Conservation (phyloP, 2,329 filamentous ascomycete species). For the Raffaelea arxii region DNA sequence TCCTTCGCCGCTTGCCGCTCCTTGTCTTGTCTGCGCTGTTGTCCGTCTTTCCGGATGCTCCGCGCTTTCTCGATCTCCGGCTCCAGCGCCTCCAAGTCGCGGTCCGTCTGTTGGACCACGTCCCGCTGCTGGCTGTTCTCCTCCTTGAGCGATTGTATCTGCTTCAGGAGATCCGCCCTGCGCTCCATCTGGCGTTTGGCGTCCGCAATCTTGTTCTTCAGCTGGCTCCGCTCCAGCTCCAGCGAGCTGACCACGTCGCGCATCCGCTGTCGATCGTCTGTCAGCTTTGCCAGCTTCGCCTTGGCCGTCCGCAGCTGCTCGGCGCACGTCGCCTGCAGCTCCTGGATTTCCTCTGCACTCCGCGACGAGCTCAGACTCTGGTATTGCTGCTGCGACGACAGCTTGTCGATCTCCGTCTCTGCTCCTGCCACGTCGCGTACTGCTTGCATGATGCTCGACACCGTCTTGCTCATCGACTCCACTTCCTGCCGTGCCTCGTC, state of each 20-base stretch:
- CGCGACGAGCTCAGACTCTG: conserved; percentile 39
- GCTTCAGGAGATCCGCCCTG: conserved; percentile 59
- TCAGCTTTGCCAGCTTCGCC: conserved; percentile 54
- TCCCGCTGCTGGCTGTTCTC: conserved; percentile 61
- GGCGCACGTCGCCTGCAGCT: conserved; percentile 56
- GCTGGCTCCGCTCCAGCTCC: conserved; percentile 69
- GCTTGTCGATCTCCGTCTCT: conserved; percentile 62
- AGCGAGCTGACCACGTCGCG: conserved; percentile 58
- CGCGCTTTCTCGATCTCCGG: conserved; percentile 70
- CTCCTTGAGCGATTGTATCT: conserved; percentile 64
- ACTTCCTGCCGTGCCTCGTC: conserved; percentile 44
- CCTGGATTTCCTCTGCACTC: conserved; percentile 74
- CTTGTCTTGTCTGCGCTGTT: conserved; percentile 58
- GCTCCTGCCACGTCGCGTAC: conserved; percentile 61
- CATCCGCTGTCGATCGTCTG: conserved; percentile 60
- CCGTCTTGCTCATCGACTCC: conserved; percentile 66
- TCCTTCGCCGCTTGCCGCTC: conserved; percentile 64
- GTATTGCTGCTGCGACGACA: conserved; percentile 62
- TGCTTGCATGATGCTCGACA: conserved; percentile 65
- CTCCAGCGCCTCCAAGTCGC: conserved; percentile 62
- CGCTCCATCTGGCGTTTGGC: conserved; percentile 70
- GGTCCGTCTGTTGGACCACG: conserved; percentile 58
- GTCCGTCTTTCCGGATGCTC: conserved; percentile 66
- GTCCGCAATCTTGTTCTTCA: conserved; percentile 61
- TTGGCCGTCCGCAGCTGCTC: conserved; percentile 60